phyloP scores from a whole-genome alignment of 164 flowering plant species.

The Litsea cubeba region DNA sequence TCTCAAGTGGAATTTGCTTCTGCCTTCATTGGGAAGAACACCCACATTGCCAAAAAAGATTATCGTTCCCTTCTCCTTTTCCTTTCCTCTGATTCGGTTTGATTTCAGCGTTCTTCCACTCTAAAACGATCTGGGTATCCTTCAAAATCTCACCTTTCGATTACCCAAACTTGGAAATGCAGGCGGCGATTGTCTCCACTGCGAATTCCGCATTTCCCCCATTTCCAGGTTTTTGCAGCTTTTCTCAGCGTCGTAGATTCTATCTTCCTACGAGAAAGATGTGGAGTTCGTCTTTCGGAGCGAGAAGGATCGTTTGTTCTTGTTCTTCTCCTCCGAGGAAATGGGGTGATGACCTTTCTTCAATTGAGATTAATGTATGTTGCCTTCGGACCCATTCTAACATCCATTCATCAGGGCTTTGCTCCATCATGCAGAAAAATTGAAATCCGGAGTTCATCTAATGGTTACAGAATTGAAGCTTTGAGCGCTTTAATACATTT shows the following conservation, averaged over 20 bases:
- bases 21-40: background rate
- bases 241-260: conserved; percentile 16
- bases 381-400: background rate
- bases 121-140: conserved; percentile 6
- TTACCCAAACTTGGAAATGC: conserved; percentile 5
- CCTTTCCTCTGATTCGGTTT: background rate
- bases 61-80: background rate
- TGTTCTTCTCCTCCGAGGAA: conserved; percentile 50
- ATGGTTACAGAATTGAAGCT: too few relatives aligned
- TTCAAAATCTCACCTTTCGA: conserved; percentile 8
- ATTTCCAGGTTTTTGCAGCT: conserved; percentile 2
- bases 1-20: background rate
- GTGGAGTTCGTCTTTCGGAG: conserved; percentile 10
- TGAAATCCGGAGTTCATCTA: too few relatives aligned
- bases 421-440: background rate
- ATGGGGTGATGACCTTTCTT: conserved; percentile 19
- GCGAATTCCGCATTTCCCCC: conserved; percentile 20
- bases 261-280: conserved; percentile 7
- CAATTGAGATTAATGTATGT: conserved; percentile 18
- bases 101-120: conserved; percentile 3
- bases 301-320: conserved; percentile 41
- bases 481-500: too few relatives aligned
- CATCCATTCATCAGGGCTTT: background rate
- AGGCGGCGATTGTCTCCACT: conserved; percentile 2
- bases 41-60: background rate